Evolutionary conservation across 1,284 basidiomycete species (phyloP).

Genomic region (Porodaedalea pini): DNA sequence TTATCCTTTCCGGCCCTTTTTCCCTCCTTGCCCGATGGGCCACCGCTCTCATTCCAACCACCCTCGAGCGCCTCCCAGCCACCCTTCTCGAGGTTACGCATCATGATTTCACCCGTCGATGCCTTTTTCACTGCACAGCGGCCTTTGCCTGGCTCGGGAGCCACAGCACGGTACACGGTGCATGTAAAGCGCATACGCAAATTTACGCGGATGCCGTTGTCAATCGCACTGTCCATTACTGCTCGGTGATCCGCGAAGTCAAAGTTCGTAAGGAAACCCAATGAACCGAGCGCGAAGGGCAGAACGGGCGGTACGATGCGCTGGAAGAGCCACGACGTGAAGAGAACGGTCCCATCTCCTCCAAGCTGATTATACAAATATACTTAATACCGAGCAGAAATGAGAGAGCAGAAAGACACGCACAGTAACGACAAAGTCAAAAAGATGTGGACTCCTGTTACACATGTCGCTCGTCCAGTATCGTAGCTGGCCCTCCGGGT

Average conservation of each 20-base stretch:
- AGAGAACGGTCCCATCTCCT: slow-evolving; percentile 97
- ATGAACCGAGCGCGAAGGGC: slow-evolving; percentile 95
- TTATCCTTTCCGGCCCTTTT: slow-evolving; percentile 69
- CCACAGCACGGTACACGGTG: slow-evolving; percentile 91
- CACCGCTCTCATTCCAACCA: slow-evolving; percentile 47
- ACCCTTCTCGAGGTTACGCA: slow-evolving; percentile 82
- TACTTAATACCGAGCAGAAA: slow-evolving; percentile 6
- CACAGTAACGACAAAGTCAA: slow-evolving; percentile 97
- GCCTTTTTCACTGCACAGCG: slow-evolving; percentile 87
- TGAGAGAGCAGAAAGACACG: slow-evolving; percentile 31
- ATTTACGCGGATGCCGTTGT: slow-evolving; percentile 95
- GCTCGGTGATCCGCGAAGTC: slow-evolving; percentile 86
- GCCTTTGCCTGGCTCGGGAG: slow-evolving; percentile 61
- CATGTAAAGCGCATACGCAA: slow-evolving; percentile 99
- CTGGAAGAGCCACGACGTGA: slow-evolving; percentile 99
- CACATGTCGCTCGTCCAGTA: slow-evolving; percentile 99
- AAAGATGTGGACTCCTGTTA: slow-evolving; percentile 84
- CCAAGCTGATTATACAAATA: slow-evolving; percentile 62
- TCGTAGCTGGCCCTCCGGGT: slow-evolving; percentile 85
- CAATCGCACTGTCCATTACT: slow-evolving; percentile 88
- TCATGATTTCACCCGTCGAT: slow-evolving; percentile 91
- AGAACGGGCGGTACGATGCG: slow-evolving; percentile 96
- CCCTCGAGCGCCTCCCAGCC: slow-evolving; percentile 95
- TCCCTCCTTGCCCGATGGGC: slow-evolving; percentile 29
- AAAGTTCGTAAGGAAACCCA: slow-evolving; percentile 98